Evolutionary conservation across 2,329 filamentous ascomycete genomes (phyloP).

Genomic region (Phialocephala subalpina): DNA sequence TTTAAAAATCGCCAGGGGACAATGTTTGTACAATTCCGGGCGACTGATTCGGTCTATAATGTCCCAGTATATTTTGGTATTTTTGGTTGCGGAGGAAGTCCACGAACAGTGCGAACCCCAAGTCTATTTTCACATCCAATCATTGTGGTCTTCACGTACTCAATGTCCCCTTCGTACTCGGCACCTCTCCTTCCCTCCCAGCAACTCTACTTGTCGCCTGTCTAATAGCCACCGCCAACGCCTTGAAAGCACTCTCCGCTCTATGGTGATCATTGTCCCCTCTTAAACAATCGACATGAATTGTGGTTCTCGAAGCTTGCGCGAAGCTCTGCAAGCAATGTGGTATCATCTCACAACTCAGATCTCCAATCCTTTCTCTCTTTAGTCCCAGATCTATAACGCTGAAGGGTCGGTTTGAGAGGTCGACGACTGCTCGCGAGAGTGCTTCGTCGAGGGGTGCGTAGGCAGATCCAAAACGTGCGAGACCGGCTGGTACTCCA

Average conservation of each 20-base stretch:
- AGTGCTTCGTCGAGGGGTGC: conserved; percentile 95
- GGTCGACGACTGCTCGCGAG: conserved; percentile 90
- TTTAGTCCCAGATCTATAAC: conserved; percentile 85
- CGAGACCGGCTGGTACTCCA: conserved; percentile 79
- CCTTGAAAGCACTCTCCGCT: conserved; percentile 97
- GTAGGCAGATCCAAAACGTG: conserved; percentile 91
- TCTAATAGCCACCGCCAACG: conserved; percentile 84
- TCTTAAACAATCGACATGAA: conserved; percentile 92
- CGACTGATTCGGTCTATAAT: not conserved
- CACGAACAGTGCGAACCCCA: not conserved
- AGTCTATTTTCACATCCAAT: not conserved
- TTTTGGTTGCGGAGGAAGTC: not conserved
- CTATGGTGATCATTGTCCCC: conserved; percentile 96
- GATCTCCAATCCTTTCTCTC: conserved; percentile 91
- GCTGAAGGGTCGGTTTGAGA: conserved; percentile 88
- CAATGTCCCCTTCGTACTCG: conserved; percentile 95
- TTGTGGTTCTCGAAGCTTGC: conserved; percentile 86
- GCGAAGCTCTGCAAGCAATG: conserved; percentile 96
- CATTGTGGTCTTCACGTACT: conserved; percentile 53
- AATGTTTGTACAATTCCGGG: not conserved
- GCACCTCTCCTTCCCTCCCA: conserved; percentile 89
- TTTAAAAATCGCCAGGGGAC: not conserved
- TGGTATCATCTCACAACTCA: conserved; percentile 96
- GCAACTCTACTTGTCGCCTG: conserved; percentile 78
- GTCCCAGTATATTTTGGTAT: not conserved